Evolutionary conservation across 257 asterid species (phyloP).

Genomic region (Primulina huaijiensis): DNA sequence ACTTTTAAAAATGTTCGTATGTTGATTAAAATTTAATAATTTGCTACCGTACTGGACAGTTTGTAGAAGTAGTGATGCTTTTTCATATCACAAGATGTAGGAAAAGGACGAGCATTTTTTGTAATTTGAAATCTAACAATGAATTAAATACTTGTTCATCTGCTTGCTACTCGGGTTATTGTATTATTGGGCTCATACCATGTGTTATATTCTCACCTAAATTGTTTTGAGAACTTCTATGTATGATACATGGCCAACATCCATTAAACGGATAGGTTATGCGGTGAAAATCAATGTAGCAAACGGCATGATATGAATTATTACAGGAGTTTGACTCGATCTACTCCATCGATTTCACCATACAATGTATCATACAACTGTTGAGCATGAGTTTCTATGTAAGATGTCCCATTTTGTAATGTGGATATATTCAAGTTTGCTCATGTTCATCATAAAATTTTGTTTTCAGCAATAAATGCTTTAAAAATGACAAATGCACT

Average conservation of each 20-base stretch:
- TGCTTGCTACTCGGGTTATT: conserved; percentile 14
- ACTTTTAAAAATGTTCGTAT: conserved; percentile 26
- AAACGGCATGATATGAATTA: not conserved
- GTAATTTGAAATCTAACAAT: conserved; percentile 19
- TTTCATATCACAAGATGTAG: too few species aligned
- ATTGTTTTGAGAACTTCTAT: not conserved
- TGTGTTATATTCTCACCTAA: not conserved
- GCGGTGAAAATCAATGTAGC: not conserved
- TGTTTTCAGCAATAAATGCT: conserved; percentile 11
- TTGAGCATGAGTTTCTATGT: not conserved
- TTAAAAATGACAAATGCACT: conserved; percentile 7
- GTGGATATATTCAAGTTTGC: conserved; percentile 8
- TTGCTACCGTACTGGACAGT: conserved; percentile 20
- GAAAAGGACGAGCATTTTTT: not conserved
- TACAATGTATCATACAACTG: conserved; percentile 13
- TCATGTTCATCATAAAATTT: conserved; percentile 13
- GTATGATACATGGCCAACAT: not conserved
- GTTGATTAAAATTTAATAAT: conserved; percentile 8
- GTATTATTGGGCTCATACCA: conserved; percentile 12
- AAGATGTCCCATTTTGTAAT: not conserved
- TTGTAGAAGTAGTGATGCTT: not conserved
- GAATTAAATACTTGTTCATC: not conserved
- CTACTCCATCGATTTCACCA: conserved; percentile 11
- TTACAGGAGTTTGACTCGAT: not conserved
- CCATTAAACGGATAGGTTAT: not conserved